Evolutionary conservation across 73 alveolate species (phyloP), one percentile per base, ranked within the genome.

Genomic region (Effrenium voratum): DNA sequence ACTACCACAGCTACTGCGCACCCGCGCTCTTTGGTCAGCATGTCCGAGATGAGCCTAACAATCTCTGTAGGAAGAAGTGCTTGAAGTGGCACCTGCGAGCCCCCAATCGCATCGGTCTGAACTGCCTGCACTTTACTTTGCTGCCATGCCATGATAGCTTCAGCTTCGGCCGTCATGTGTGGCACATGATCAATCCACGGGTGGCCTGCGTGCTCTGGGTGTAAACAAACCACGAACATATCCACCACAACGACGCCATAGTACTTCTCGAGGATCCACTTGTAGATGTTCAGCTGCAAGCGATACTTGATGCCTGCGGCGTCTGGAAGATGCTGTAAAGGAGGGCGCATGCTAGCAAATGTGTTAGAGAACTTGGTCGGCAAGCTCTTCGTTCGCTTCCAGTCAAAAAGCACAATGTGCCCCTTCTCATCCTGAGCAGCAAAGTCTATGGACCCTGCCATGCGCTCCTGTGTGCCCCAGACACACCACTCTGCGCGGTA

Each of bases 141-240:
- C n/a, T n/a, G n/a, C n/a, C n/a, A n/a, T n/a, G n/a, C n/a, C 95
- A 88, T 66, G 40, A 88, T 26, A 10, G 32, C 16, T 5, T 19
- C 73, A 15, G 45, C 49, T 24, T 41, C 85, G 4, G 12, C 36
- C 45, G 40, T 49, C 70, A 88, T 2, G 43, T 77, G 85, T 26
- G 95, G 95, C 50, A 88, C 95, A 5, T 63, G 57, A 41, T 88
- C 95, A 2, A 88, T 30, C 55, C 60, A 88, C 3, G 86, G 75
- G 43, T 30, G 43, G 19, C 13, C 41, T 32, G 38, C 45, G 22
- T 40, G 12, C 40, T 44, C 70, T 15, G 96, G 95, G 34, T 88
- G 85, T 2, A 52, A 2, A 38, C 95, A 68, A 24, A 66, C 95
- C 3, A 66, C 86, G 16, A 63, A 26, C 96, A 88, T 88, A 43